Base-by-base conservation (phyloP, 106 monocot species). In the Chionographis japonica region DNA sequence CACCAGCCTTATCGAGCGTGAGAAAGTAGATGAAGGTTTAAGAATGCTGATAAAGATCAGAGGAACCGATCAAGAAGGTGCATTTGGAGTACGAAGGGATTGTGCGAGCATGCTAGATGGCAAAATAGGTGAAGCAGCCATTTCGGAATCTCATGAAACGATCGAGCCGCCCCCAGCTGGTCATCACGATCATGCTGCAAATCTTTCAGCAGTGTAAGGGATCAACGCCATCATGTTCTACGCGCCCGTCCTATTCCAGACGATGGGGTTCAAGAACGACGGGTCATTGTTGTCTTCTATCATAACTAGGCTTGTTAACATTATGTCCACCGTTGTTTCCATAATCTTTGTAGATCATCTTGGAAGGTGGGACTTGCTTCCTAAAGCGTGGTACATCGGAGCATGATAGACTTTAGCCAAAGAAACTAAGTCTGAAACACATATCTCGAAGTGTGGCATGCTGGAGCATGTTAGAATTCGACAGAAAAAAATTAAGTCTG, bases 181-280 rank as follows among this genome's bases (percentile, higher is more conserved):
- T 27, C 15, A 67, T 76, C 12, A 76, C 71, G 0, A 66, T 75
- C 4, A 7, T 69, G 61, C 71, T 76, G n/a, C n/a, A n/a, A n/a
- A n/a, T 72, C 9, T 81, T 81, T 55, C 81, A 81, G 68, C 72
- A 81, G 58, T 62, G 76, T 17, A 68, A 76, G 76, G 81, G 43
- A 76, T 76, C 67, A 81, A 81, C 36, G 72, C 76, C 4, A 68
- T 81, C 19, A 66, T 81, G 40, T 81, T 81, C 58, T 81, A 81
- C 13, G 71, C 81, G 12, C 81, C 81, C 1, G 81, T 81, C 39
- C 62, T 81, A 13, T 81, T 81, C 58, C 81, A 81, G 69, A 81
- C 62, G 35, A 12, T 81, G 54, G 81, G 76, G 12, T 81, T 81
- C 37, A 68, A 72, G 13, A 70, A 61, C 4, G 37, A 55, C 9